Conservation (phyloP, 768 basidiomycete species). For the Calocybe cyanea region DNA sequence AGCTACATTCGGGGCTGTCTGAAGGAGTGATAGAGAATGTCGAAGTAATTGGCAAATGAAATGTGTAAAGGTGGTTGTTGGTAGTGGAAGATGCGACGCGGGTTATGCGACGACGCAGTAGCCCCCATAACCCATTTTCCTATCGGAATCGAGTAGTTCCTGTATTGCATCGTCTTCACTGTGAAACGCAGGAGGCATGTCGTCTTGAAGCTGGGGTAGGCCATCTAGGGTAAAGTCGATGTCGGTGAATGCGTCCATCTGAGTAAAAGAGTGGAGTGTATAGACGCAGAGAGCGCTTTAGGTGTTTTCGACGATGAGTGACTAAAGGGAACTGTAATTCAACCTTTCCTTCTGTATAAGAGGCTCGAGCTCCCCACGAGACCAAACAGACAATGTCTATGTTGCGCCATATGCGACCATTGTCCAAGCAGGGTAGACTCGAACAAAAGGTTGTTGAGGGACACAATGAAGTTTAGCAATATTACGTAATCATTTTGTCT, state of each 20-base stretch:
- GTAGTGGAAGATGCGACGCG: too few species aligned
- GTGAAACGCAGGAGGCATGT: background rate
- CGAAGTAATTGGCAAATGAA: too few species aligned
- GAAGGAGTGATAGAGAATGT: too few species aligned
- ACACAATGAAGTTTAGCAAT: background rate
- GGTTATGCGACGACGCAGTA: slow-evolving; percentile 12
- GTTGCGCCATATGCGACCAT: background rate
- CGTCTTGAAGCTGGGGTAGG: background rate
- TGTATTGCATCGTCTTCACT: slow-evolving; percentile 6
- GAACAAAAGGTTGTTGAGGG: background rate
- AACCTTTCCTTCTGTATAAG: background rate
- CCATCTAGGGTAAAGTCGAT: slow-evolving; percentile 3
- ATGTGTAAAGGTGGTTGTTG: too few species aligned
- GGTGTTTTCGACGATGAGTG: background rate
- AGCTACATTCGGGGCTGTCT: too few species aligned
- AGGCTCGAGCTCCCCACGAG: background rate
- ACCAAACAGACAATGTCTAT: background rate
- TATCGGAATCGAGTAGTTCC: slow-evolving; percentile 11
- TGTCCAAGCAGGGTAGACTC: background rate
- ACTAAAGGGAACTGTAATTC: background rate
- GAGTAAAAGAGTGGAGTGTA: background rate
- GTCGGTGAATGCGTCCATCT: slow-evolving; percentile 8
- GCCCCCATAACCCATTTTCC: slow-evolving; percentile 8
- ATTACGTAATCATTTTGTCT: background rate
- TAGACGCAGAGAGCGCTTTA: background rate